Evolutionary conservation across 768 basidiomycete species (phyloP).

Genomic region (Podaxis sp.): DNA sequence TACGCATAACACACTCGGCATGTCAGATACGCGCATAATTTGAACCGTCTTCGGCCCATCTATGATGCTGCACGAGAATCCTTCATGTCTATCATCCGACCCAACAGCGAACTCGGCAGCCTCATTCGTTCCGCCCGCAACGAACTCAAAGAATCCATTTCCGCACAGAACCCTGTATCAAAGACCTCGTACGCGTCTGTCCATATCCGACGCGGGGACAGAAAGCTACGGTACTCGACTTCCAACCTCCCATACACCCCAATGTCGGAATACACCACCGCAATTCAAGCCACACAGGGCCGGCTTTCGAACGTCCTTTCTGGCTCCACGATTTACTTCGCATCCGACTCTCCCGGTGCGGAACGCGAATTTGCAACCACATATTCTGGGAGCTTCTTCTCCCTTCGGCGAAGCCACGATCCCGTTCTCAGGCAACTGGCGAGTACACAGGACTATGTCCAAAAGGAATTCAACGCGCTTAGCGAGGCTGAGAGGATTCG

Average conservation of each 20-base stretch:
- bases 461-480: slow-evolving; percentile 47
- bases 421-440: slow-evolving; percentile 46
- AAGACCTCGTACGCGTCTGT: slow-evolving; percentile 46
- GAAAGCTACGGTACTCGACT: slow-evolving; percentile 44
- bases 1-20: neutral
- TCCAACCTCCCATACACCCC: slow-evolving; percentile 46
- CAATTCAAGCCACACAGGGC: slow-evolving; percentile 41
- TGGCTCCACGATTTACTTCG: slow-evolving; percentile 52
- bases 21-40: slow-evolving; percentile 49
- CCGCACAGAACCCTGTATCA: slow-evolving; percentile 8
- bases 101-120: slow-evolving; percentile 41
- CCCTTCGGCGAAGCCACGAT: slow-evolving; percentile 42
- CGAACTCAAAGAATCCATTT: slow-evolving; percentile 34
- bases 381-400: slow-evolving; percentile 42
- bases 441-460: slow-evolving; percentile 54
- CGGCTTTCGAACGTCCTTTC: slow-evolving; percentile 24
- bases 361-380: slow-evolving; percentile 40
- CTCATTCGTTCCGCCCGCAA: slow-evolving; percentile 52
- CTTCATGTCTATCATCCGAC: slow-evolving; percentile 51
- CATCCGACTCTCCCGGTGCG: slow-evolving; percentile 56
- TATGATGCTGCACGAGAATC: slow-evolving; percentile 48
- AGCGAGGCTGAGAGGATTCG: slow-evolving; percentile 38
- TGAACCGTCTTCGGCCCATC: slow-evolving; percentile 58
- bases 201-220: slow-evolving; percentile 67
- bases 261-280: slow-evolving; percentile 42